Evolutionary conservation across 1,139 yeast species (phyloP).

Genomic region (Pneumocystis murina): DNA sequence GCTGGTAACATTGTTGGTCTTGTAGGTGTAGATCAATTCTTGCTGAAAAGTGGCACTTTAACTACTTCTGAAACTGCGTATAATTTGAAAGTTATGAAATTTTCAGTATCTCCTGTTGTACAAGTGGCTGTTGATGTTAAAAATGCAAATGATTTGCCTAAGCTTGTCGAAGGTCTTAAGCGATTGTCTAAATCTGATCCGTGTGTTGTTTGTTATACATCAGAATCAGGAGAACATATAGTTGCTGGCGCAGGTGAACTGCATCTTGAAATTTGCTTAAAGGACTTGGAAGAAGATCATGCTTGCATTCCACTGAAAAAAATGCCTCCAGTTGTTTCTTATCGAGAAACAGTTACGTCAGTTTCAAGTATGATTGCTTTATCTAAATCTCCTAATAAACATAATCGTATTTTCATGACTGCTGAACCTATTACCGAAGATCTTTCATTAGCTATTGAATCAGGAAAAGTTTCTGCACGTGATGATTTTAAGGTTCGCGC

Average conservation of each 20-base stretch:
- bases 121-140: conserved; percentile 99
- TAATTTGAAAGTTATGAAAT: conserved; percentile 99
- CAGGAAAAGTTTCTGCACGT: conserved; percentile 82
- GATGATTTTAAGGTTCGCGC: conserved; percentile 99
- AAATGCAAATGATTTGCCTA: conserved; percentile 98
- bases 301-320: conserved; percentile 98
- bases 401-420: conserved; percentile 97
- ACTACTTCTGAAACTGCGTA: conserved; percentile 94
- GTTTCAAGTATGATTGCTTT: conserved; percentile 92
- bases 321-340: conserved; percentile 95
- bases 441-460: conserved; percentile 80
- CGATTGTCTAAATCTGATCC: conserved; percentile 99
- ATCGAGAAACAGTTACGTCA: conserved; percentile 94
- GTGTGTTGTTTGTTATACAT: conserved; percentile 79
- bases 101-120: conserved; percentile 99
- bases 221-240: conserved; percentile 97
- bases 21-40: conserved; percentile 99
- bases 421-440: conserved; percentile 95
- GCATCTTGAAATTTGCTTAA: conserved; percentile 95
- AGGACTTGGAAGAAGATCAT: conserved; percentile 95
- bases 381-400: conserved; percentile 99
- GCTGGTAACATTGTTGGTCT: conserved; percentile 99
- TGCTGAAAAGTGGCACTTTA: conserved; percentile 97
- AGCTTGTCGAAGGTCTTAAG: conserved; percentile 99
- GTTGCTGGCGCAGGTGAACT: conserved; percentile 99